A percentile compares a stretch with the other conserved stretches of the same genome.
Conservation (phyloP, 192 early-diverging fungal species). For the Podila horticola region DNA sequence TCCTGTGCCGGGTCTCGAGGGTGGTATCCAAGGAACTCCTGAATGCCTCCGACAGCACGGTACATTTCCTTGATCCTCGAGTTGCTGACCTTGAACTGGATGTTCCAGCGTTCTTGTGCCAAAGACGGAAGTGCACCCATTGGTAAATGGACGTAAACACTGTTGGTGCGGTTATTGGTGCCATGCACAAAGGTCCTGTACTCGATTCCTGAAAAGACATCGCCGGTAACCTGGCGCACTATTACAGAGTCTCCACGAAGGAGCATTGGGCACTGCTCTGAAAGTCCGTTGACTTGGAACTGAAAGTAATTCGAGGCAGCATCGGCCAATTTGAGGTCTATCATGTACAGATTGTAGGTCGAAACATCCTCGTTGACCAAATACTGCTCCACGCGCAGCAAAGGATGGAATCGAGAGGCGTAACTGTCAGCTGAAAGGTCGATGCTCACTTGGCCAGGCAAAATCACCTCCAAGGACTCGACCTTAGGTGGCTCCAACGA, state of each 20-base stretch:
- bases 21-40: conserved; percentile 49
- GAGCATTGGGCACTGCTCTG: conserved; percentile 39
- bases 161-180: conserved; percentile 42
- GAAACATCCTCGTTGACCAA: conserved; percentile 37
- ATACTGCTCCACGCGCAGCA: conserved; percentile 47
- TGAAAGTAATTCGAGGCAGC: conserved; percentile 31
- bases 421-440: conserved; percentile 45
- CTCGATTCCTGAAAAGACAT: conserved; percentile 28
- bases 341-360: conserved; percentile 40
- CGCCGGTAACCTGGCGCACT: conserved; percentile 34
- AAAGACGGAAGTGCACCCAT: conserved; percentile 41
- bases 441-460: conserved; percentile 42
- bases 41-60: conserved; percentile 43
- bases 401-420: conserved; percentile 26
- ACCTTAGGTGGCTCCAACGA: conserved; percentile 35
- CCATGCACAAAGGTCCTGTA: conserved; percentile 46
- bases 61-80: conserved; percentile 41
- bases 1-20: conserved; percentile 29
- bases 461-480: conserved; percentile 33
- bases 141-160: conserved; percentile 44
- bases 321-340: conserved; percentile 36
- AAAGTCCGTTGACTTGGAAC: conserved; percentile 45
- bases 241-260: conserved; percentile 44
- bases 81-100: conserved; percentile 46
- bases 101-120: conserved; percentile 39